A percentile compares a stretch with the other conserved stretches of the same genome.
Evolutionary conservation across 441 rosid species (phyloP).

Genomic region (Gossypium schwendimanii): DNA sequence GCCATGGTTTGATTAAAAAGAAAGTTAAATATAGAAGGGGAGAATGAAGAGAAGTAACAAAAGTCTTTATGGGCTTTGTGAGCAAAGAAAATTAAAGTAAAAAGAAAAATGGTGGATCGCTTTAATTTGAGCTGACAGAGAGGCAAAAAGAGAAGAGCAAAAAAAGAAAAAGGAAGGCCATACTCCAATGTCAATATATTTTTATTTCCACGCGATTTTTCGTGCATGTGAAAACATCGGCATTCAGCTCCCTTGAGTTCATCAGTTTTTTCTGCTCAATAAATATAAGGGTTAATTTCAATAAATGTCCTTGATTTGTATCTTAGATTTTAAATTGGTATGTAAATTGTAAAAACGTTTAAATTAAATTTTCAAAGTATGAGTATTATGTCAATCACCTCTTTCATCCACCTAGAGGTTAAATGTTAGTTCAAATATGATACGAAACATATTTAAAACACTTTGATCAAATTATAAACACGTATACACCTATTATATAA

Average conservation of each 20-base stretch:
- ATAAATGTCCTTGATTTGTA: no score
- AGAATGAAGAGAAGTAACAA: constrained; percentile 7
- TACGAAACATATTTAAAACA: no score
- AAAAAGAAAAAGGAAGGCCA: not conserved
- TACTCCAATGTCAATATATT: not conserved
- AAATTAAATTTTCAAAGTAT: no score
- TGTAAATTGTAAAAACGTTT: no score
- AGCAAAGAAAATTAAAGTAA: constrained; percentile 13
- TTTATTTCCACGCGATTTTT: not conserved
- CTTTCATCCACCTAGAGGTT: no score
- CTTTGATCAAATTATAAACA: no score
- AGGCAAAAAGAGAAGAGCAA: constrained; percentile 28
- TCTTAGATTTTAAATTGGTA: no score
- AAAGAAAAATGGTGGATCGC: constrained; percentile 21
- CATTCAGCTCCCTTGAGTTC: not conserved
- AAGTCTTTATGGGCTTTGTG: constrained; percentile 19
- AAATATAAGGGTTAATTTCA: no score
- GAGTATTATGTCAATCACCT: no score
- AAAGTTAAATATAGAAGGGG: constrained; percentile 4
- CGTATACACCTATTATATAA: no score
- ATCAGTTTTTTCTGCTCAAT: not conserved
- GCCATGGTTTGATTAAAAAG: constrained; percentile 15
- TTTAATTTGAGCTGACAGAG: constrained; percentile 76
- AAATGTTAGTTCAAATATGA: no score
- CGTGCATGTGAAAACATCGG: not conserved